These are phyloP conservation scores for Rhodocollybia butyracea DNA, from an alignment of 768 basidiomycete species.

Conservation along the genomic window DNA sequence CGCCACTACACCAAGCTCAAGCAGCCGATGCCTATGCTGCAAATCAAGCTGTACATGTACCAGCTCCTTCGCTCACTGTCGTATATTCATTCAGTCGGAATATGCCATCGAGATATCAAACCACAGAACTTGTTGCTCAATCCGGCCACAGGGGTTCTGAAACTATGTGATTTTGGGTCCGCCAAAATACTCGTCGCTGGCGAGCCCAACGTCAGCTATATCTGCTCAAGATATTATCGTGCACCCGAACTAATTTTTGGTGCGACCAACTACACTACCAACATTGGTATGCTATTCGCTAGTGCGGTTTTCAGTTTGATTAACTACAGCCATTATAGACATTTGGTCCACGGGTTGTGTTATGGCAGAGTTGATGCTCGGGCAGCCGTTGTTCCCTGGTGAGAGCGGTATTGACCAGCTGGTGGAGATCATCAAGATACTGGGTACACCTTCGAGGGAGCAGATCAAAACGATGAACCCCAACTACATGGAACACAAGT, in stretches of 20 bases:
- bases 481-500: constrained; percentile 99
- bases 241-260: constrained; percentile 99
- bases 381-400: constrained; percentile 97
- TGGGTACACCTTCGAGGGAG: constrained; percentile 96
- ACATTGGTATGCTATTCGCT: constrained; percentile 64
- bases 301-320: constrained; percentile 4
- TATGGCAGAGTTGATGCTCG: constrained; percentile 99
- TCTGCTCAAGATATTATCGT: constrained; percentile 98
- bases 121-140: constrained; percentile 98
- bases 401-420: constrained; percentile 99
- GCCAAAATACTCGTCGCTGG: constrained; percentile 98
- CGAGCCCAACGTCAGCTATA: constrained; percentile 99
- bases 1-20: constrained; percentile 99
- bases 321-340: constrained; percentile 43
- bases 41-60: constrained; percentile 99
- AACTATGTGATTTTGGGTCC: constrained; percentile 98
- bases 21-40: constrained; percentile 99
- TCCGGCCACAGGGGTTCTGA: constrained; percentile 93
- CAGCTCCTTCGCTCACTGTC: constrained; percentile 96
- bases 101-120: constrained; percentile 99
- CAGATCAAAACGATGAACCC: constrained; percentile 99
- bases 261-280: constrained; percentile 99
- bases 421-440: constrained; percentile 99
- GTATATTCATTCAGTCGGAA: constrained; percentile 99
- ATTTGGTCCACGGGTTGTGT: constrained; percentile 99